Base-by-base conservation (phyloP, 371 early-diverging fungal species). In the Actinomortierella wolfii region DNA sequence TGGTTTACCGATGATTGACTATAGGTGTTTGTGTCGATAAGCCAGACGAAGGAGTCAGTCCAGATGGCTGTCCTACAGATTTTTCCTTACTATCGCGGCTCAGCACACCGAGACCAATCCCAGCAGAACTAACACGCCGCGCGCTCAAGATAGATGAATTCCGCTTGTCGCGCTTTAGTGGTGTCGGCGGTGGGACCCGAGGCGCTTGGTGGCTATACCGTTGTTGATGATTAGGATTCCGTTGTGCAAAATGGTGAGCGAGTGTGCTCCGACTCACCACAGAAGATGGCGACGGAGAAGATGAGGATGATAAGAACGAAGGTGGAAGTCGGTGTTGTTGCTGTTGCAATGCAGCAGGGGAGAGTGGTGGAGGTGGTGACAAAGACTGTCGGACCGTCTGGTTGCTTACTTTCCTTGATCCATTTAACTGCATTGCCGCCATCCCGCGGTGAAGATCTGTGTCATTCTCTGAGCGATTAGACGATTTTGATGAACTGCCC, bases 91-190 rank as follows among this genome's bases (percentile, higher is more conserved):
- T 63, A 2, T 73, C 73, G 39, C 62, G 66, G 29, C 73, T 73
- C 54, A 73, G 40, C 6, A 73, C 67, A 1, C 73, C 73, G 2
- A 73, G 42, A 15, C 73, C 73, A 34, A 73, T 73, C 18, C 73
- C 73, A 0, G 59, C 66, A 7, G 74, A 67, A n/a, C 74, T 73
- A 20, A 73, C 67, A 4, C 74, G 39, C 7, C 74, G 51, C 15
- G 74, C 66, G 23, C 74, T 73, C 43, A 73, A 46, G 18, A 73
- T 73, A 25, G 73, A 73, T 7, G 73, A 73, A 29, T 73, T 73
- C 21, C 73, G 66, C 44, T 73, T 73, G 39, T 73, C 73, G 13
- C 73, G 73, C 47, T 73, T 73, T 20, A 73, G 21, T 1, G 63
- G 57, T 17, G 43, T 63, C 9, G 74, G 74, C 1, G 74, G 74